phyloP scores from a whole-genome alignment of 129 eudicot species.

The Centaurea solstitialis region DNA sequence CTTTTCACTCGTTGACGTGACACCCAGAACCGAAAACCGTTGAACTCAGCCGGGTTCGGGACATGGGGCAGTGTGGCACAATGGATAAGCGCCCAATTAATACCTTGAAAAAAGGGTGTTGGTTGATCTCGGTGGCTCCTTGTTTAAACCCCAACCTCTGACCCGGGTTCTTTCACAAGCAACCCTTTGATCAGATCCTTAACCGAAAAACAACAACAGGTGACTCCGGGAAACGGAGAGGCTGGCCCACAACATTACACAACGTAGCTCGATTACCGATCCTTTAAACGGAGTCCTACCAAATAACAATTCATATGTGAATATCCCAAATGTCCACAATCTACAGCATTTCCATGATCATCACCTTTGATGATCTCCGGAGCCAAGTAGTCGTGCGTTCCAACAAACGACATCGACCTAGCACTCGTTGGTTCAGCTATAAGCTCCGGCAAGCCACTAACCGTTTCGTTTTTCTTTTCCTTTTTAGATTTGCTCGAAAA shows the following conservation, averaged over 20 bases:
- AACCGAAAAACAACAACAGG: slow-evolving; percentile 53
- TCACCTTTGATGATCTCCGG: slow-evolving; percentile 68
- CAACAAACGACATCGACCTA: slow-evolving; percentile 66
- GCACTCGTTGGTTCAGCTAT: slow-evolving; percentile 64
- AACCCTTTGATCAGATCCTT: slow-evolving; percentile 56
- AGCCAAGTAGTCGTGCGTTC: slow-evolving; percentile 64
- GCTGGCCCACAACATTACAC: slow-evolving; percentile 60
- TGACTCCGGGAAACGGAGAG: slow-evolving; percentile 51
- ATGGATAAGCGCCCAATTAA: slow-evolving; percentile 61
- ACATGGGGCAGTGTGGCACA: slow-evolving; percentile 55
- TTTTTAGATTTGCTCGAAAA: slow-evolving; percentile 47
- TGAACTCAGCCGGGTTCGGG: slow-evolving; percentile 45
- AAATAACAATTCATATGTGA: slow-evolving; percentile 53
- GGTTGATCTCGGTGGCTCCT: slow-evolving; percentile 73
- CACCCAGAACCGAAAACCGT: slow-evolving; percentile 11
- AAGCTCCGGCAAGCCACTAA: slow-evolving; percentile 51
- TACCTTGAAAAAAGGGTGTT: slow-evolving; percentile 69
- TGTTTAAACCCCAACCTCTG: slow-evolving; percentile 53
- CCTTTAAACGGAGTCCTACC: slow-evolving; percentile 68
- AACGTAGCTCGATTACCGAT: slow-evolving; percentile 58
- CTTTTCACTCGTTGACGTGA: slow-evolving; percentile 25
- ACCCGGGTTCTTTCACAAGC: slow-evolving; percentile 64
- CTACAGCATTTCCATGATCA: slow-evolving; percentile 73
- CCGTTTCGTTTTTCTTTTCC: slow-evolving; percentile 29
- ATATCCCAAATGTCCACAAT: slow-evolving; percentile 71